Evolutionary conservation across 2,329 filamentous ascomycete genomes (phyloP), one percentile per base, ranked within the genome.

Genomic region (Penicillium vulpinum): DNA sequence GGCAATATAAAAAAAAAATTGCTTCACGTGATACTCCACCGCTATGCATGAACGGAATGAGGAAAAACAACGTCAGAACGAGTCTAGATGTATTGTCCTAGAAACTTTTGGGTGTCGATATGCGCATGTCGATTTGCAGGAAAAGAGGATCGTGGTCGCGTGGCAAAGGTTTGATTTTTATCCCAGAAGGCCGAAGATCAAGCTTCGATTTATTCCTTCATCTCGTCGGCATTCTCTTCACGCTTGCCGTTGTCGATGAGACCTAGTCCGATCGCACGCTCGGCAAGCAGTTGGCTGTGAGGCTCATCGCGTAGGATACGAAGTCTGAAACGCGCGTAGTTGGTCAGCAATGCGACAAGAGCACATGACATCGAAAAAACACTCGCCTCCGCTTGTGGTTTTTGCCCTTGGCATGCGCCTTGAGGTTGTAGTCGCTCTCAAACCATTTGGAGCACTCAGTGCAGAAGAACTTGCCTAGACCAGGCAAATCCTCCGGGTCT

Each of bases 361-460:
- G 5, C 22, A 15, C 6, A 11, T 8, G 18, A 5, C 16, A 10
- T 29, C 18, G 21, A 13, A 6, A 10, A 13, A 9, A 28, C 16
- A 64, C 71, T 50, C 70, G 91, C 90, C 89, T 89, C 80, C 92
- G 86, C 84, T 92, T 97, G 78, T 99, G 94, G 62, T 90, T 91
- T 78, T 97, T 99, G 67, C 91, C 91, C 74, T 89, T 91, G 56
- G 82, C 81, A 77, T 99, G 94, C 28, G 85, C 81, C 35, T 83
- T 80, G 56, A 96, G 79, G 66, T 90, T 95, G 67, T 83, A 75
- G 64, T 94, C 89, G 48, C 87, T 89, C 74, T 97, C 93, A 74
- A 95, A 97, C 88, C 91, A 97, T 79, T 96, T 97, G 61, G 94
- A 89, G 75, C 94, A 99, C 76, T 96, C 90, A 16, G 89, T 81